Conservation (phyloP, 495 filamentous ascomycete species). For the Hyaloscypha finlandica region DNA sequence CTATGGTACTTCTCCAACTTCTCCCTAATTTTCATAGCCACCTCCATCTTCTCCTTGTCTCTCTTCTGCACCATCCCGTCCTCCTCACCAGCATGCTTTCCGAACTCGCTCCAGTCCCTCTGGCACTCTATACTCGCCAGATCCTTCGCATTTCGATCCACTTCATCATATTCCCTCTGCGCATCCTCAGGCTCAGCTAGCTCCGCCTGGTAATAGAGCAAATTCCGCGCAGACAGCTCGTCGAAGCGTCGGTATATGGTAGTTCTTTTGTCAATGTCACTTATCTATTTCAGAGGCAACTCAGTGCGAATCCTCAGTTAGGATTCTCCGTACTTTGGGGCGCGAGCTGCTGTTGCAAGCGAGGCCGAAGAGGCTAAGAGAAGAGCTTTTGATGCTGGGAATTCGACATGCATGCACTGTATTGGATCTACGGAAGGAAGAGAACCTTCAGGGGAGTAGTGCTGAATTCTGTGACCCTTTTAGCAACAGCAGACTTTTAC, state of each 20-base stretch:
- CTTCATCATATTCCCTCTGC: slow-evolving; percentile 8
- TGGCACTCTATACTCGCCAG: slow-evolving; percentile 5
- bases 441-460: background rate
- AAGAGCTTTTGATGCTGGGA: too few species aligned
- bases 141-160: slow-evolving; percentile 3
- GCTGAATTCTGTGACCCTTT: too few species aligned
- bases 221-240: slow-evolving; percentile 4
- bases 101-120: slow-evolving; percentile 9
- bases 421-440: background rate
- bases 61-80: background rate
- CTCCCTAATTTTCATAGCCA: slow-evolving; percentile 14
- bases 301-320: background rate
- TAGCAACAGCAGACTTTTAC: too few species aligned
- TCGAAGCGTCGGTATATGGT: slow-evolving; percentile 18
- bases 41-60: slow-evolving; percentile 3
- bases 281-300: slow-evolving; percentile 5
- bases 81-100: background rate
- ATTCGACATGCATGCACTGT: background rate
- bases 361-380: too few species aligned
- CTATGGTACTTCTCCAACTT: slow-evolving; percentile 20
- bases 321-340: background rate
- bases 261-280: slow-evolving; percentile 4
- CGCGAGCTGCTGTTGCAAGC: background rate
- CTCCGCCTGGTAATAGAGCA: slow-evolving; percentile 10
- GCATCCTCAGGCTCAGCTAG: slow-evolving; percentile 7